A percentile compares a stretch with the other conserved stretches of the same genome.
Evolutionary conservation across 2,329 filamentous ascomycete species (phyloP).

Genomic region (Cladosporium colombiae): DNA sequence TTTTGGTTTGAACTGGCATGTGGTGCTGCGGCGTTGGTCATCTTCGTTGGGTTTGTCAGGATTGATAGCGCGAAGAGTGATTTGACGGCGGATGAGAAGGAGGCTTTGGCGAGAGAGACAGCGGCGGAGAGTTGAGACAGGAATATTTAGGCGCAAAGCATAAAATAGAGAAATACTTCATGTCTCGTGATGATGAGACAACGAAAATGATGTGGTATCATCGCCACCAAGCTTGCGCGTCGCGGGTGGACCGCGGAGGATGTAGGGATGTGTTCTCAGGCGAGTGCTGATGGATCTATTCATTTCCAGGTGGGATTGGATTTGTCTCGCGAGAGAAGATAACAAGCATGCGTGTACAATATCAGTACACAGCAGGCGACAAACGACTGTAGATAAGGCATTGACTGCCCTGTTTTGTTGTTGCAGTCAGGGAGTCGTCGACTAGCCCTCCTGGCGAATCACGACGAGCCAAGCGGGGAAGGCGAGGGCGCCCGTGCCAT

Average conservation of each 20-base stretch:
- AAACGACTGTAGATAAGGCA: background rate
- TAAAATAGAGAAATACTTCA: background rate
- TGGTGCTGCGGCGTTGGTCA: conserved; percentile 52
- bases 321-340: too few relatives aligned
- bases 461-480: conserved; percentile 11
- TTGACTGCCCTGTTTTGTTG: background rate
- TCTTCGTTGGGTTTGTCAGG: conserved; percentile 57
- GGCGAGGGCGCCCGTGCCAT: background rate
- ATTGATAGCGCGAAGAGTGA: conserved; percentile 59
- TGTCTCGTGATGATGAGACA: background rate
- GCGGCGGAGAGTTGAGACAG: background rate
- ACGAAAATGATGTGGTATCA: background rate
- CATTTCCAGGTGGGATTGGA: too few relatives aligned
- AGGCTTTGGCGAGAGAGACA: conserved; percentile 18
- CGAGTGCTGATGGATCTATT: too few relatives aligned
- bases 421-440: background rate
- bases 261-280: background rate
- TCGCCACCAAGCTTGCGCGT: conserved; percentile 4
- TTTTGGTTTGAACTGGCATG: conserved; percentile 67
- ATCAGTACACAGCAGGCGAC: background rate
- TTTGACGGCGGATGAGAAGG: conserved; percentile 59
- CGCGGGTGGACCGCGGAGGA: background rate
- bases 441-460: background rate
- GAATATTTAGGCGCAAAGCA: background rate
- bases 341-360: background rate